These are phyloP conservation scores for Epichloe baconii DNA, from an alignment of 2,329 filamentous ascomycete species.

Conservation along the genomic window DNA sequence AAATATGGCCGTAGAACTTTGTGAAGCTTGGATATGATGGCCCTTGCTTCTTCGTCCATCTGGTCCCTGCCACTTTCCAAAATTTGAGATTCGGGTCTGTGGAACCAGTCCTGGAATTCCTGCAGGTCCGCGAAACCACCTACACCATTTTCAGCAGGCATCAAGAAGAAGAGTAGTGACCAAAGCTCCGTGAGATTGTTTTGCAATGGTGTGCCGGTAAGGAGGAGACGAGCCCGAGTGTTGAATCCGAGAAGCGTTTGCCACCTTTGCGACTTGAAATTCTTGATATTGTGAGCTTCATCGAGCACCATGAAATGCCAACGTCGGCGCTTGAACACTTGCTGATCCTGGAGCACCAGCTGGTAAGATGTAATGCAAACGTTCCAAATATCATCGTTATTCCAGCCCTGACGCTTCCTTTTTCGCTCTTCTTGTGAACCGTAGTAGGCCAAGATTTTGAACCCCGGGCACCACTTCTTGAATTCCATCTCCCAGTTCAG, in stretches of 20 bases:
- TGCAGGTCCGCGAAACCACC: constrained; percentile 89
- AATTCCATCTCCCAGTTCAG: constrained; percentile 99
- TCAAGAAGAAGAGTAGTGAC: constrained; percentile 93
- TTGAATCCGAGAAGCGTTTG: constrained; percentile 90
- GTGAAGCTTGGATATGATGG: constrained; percentile 86
- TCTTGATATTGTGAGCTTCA: constrained; percentile 99
- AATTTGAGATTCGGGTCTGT: constrained; percentile 90
- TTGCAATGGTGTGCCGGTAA: constrained; percentile 91
- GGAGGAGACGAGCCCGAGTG: constrained; percentile 70
- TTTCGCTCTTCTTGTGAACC: constrained; percentile 86
- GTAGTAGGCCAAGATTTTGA: constrained; percentile 96
- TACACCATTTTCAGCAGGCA: constrained; percentile 77
- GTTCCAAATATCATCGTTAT: constrained; percentile 86
- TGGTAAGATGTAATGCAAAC: constrained; percentile 98
- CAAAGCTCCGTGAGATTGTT: constrained; percentile 95
- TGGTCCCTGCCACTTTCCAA: constrained; percentile 87
- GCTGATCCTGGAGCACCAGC: constrained; percentile 83
- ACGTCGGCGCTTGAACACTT: constrained; percentile 78
- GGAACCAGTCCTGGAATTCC: constrained; percentile 93
- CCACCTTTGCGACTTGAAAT: constrained; percentile 96
- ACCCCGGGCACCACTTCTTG: constrained; percentile 96
- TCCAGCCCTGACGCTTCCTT: constrained; percentile 85
- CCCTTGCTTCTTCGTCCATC: constrained; percentile 86
- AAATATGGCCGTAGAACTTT: constrained; percentile 88
- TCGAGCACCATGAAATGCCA: constrained; percentile 99